Base-by-base conservation (phyloP, 169 alveolate species). In the Plasmodium cynomolgi region DNA sequence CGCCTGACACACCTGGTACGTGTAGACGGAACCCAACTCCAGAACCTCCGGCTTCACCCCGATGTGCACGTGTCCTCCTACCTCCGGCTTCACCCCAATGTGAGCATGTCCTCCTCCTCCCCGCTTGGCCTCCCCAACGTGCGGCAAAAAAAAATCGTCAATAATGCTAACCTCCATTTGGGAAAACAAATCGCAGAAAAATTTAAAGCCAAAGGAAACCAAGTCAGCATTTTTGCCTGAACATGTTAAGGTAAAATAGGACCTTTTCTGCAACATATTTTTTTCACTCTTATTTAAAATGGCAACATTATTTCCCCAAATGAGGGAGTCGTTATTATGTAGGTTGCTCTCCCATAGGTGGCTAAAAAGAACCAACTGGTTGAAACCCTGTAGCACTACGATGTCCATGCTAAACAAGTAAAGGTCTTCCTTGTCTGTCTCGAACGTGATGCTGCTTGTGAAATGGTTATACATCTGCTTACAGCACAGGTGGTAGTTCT, bases 361-460 rank as follows among this genome's bases (percentile, higher is more conserved):
- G 62, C 47, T 85, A 85, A 44, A 84, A 39, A 71, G 39, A 13
- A 85, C 20, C 20, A 23, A 34, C 0, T 47, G 75, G n/a, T 85
- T 50, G 26, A 85, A 73, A 31, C 93, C 85, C 5, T 74, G 47
- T 8, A 85, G 68, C 1, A 85, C 79, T 17, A 75, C 79, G 3
- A 85, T 33, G 39, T 85, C 93, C 31, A 50, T 75, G 44, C 39
- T 54, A n/a, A 85, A 75, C 41, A 85, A 33, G 33, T 74, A 31
- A 0, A 85, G 20, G 39, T 85, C 93, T 15, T 85, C 84, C 9
- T 85, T 85, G 23, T 85, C 39, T 34, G 93, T 85, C 31, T 85
- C 93, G 34, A 85, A 85, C 1, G 79, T 20, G 3, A 85, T 74
- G 23, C 29, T 75, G 56, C 41, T 75, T 4, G 79, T 17, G 79